A percentile compares a stretch with the other conserved stretches of the same genome.
Conservation (phyloP, 208 protist species). For the Crithidia thermophila region DNA sequence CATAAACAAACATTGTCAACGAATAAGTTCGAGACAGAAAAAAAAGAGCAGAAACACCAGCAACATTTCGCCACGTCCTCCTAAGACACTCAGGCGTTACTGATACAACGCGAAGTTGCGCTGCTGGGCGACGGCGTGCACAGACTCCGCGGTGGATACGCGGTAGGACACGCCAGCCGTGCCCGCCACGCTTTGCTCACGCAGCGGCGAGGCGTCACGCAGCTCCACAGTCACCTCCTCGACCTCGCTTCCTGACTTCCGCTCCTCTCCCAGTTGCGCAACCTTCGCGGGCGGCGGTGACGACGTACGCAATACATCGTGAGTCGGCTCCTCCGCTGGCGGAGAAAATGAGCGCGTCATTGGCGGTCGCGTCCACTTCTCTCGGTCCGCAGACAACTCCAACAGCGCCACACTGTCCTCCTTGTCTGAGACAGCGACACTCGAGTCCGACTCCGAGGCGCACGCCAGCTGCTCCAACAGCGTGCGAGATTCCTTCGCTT, state of each 20-base stretch:
- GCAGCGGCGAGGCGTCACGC: conserved; percentile 33
- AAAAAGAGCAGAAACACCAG: too few species aligned
- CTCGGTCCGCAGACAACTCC: not conserved
- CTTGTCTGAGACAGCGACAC: not conserved
- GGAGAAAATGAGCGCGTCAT: not conserved
- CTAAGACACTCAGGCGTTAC: conserved; percentile 3
- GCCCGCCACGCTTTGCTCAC: conserved; percentile 24
- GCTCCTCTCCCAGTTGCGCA: too few species aligned
- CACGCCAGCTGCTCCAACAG: conserved; percentile 27
- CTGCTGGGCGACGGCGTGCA: conserved; percentile 22
- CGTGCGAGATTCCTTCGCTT: conserved; percentile 8
- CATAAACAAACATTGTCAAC: too few species aligned
- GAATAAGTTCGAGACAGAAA: too few species aligned
- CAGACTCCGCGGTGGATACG: conserved; percentile 18
- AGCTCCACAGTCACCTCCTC: conserved; percentile 9
- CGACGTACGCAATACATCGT: too few species aligned
- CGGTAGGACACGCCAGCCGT: conserved; percentile 19
- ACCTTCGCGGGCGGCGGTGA: too few species aligned
- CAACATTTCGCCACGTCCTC: too few species aligned
- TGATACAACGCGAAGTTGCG: conserved; percentile 33
- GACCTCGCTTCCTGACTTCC: not conserved
- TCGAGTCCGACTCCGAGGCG: conserved; percentile 17
- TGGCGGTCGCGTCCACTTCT: not conserved
- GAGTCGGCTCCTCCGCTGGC: not conserved
- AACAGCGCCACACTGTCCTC: not conserved